These are phyloP conservation scores for Allantophomopsis cytisporea DNA, from an alignment of 2,329 filamentous ascomycete species.

Conservation along the genomic window DNA sequence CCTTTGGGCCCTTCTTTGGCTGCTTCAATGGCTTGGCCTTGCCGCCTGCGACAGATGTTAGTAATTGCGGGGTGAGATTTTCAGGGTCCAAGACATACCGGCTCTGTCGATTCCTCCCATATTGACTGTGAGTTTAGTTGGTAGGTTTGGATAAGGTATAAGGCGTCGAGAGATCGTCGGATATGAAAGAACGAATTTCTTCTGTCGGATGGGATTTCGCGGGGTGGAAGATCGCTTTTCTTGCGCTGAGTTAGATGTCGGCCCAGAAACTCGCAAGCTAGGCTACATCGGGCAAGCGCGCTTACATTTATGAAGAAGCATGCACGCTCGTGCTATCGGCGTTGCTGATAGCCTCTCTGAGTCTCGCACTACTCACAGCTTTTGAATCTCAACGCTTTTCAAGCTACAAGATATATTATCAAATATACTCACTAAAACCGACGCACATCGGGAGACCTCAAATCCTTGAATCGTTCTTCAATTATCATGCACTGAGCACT, in stretches of 20 bases:
- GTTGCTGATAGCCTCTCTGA: too few species aligned
- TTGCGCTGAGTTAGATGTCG: not conserved
- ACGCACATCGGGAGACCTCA: too few species aligned
- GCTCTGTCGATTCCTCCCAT: slow-evolving; percentile 59
- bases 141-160: not conserved
- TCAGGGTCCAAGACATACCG: slow-evolving; percentile 27
- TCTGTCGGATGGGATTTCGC: too few species aligned
- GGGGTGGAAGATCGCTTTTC: not conserved
- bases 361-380: too few species aligned
- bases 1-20: slow-evolving; percentile 63
- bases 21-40: slow-evolving; percentile 80
- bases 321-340: too few species aligned
- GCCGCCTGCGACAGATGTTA: slow-evolving; percentile 40
- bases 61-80: slow-evolving; percentile 4
- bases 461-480: too few species aligned
- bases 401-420: not conserved
- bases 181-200: not conserved
- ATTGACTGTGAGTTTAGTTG: slow-evolving; percentile 11
- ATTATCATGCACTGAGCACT: slow-evolving; percentile 16
- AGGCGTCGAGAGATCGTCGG: too few species aligned
- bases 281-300: too few species aligned
- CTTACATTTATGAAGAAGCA: too few species aligned
- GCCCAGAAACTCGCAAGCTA: too few species aligned
- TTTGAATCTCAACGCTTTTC: too few species aligned
- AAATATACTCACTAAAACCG: not conserved